Evolutionary conservation across 805 yeast genomes (phyloP).

Genomic region (Kurtzmaniella fragi): DNA sequence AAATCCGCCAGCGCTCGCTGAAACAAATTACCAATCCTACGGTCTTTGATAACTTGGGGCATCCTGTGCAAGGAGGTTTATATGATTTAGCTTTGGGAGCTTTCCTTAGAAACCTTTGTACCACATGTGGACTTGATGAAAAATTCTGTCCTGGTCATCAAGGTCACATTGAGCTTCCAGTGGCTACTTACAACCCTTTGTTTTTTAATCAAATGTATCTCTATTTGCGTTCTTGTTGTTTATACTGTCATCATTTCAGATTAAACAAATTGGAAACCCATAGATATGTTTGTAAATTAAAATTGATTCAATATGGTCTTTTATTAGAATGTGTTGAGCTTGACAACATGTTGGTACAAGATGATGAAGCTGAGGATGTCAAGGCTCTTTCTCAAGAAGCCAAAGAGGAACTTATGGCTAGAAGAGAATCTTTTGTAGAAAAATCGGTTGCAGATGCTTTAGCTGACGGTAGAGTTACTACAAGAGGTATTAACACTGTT

Average conservation of each 20-base stretch:
- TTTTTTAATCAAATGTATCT: conserved; percentile 90
- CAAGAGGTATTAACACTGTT: conserved; percentile 72
- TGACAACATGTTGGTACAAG: conserved; percentile 54
- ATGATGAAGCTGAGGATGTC: conserved; percentile 39
- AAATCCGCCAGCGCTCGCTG: conserved; percentile 82
- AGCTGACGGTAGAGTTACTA: conserved; percentile 66
- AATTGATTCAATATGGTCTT: conserved; percentile 82
- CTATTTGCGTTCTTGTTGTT: conserved; percentile 77
- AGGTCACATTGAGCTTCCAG: conserved; percentile 96
- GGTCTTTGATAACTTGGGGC: conserved; percentile 94
- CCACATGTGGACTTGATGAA: conserved; percentile 95
- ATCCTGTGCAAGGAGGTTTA: conserved; percentile 89
- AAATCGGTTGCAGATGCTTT: conserved; percentile 68
- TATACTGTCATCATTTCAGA: conserved; percentile 85
- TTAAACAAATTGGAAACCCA: conserved; percentile 67
- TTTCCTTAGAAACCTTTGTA: conserved; percentile 78
- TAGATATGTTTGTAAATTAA: conserved; percentile 69
- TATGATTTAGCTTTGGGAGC: conserved; percentile 97
- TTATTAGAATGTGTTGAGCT: conserved; percentile 71
- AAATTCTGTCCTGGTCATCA: conserved; percentile 96
- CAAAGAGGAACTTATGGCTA: conserved; percentile 45
- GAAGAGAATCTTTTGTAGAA: conserved; percentile 68
- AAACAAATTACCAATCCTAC: conserved; percentile 94
- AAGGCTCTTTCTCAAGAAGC: conserved; percentile 12
- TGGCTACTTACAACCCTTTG: conserved; percentile 91